Percentiles rank a stretch among this genome's conserved stretches.
These are phyloP conservation scores for Allantophomopsis lycopodina DNA, from an alignment of 2,329 filamentous ascomycete genomes.

Conservation along the genomic window DNA sequence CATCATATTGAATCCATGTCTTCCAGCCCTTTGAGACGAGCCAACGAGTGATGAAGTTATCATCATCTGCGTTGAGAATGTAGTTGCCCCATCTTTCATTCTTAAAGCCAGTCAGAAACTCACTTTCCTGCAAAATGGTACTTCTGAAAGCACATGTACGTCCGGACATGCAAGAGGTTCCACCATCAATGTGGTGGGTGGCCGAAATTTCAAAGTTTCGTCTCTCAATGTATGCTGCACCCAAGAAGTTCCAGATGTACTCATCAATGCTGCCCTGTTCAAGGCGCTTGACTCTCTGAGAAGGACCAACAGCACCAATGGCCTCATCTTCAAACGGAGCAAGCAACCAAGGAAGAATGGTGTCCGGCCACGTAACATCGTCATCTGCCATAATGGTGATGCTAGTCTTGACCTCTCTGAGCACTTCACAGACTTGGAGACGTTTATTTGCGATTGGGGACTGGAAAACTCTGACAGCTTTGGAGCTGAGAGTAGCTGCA, in stretches of 20 bases:
- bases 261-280: constrained; percentile 41
- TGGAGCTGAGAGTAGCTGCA: constrained; percentile 39
- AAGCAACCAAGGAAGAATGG: constrained; percentile 79
- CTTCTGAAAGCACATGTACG: constrained; percentile 87
- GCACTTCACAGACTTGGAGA: constrained; percentile 80
- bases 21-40: constrained; percentile 85
- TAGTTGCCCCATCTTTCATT: constrained; percentile 83
- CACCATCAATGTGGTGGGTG: constrained; percentile 87
- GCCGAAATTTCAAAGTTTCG: constrained; percentile 96
- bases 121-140: constrained; percentile 71
- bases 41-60: constrained; percentile 97
- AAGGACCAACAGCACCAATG: constrained; percentile 86
- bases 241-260: constrained; percentile 75
- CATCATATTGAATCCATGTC: constrained; percentile 90
- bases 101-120: constrained; percentile 80
- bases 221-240: constrained; percentile 81
- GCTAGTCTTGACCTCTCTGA: constrained; percentile 68
- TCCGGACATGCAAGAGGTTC: constrained; percentile 92
- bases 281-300: constrained; percentile 65
- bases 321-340: constrained; percentile 76
- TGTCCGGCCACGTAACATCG: constrained; percentile 84
- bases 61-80: constrained; percentile 89
- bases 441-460: constrained; percentile 89
- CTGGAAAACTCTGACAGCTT: constrained; percentile 59
- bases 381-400: constrained; percentile 93